A percentile compares a stretch with the other conserved stretches of the same genome.
Conservation (phyloP, 1,284 basidiomycete genomes). For the Caloboletus firmus region DNA sequence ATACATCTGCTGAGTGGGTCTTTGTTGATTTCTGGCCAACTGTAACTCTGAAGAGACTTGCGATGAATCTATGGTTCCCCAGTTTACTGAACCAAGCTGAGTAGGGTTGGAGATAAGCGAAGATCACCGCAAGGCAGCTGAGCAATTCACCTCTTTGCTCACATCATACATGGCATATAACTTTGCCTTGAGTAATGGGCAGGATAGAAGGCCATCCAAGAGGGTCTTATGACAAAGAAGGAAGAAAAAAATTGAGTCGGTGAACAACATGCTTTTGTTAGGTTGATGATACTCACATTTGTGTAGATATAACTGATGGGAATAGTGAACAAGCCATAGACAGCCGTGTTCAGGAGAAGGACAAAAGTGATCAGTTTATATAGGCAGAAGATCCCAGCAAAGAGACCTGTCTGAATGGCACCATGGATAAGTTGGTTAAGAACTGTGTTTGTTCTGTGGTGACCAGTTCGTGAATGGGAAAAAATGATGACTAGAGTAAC, state of each 20-base stretch:
- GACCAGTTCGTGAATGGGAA: conserved; percentile 44
- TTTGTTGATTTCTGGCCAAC: neutral
- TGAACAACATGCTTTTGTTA: neutral
- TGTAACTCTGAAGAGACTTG: too few relatives aligned
- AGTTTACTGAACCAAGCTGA: neutral
- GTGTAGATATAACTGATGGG: conserved; percentile 36
- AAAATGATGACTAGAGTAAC: conserved; percentile 39
- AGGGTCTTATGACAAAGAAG: conserved; percentile 9
- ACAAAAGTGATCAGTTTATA: conserved; percentile 45
- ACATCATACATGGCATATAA: conserved; percentile 1
- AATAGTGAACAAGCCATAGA: conserved; percentile 34
- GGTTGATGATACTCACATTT: conserved; percentile 23
- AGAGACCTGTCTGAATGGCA: conserved; percentile 47
- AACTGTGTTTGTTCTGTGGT: conserved; percentile 44
- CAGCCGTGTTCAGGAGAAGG: conserved; percentile 21
- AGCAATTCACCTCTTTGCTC: neutral
- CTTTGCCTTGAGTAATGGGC: conserved; percentile 9
- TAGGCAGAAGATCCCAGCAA: conserved; percentile 46
- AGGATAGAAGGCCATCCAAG: conserved; percentile 17
- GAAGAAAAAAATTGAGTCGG: neutral
- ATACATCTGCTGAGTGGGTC: neutral
- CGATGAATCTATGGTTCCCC: neutral
- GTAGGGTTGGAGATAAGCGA: neutral
- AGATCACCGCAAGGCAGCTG: neutral
- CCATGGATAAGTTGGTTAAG: conserved; percentile 48